A percentile compares a stretch with the other conserved stretches of the same genome.
Evolutionary conservation across 2,329 filamentous ascomycete species (phyloP).

Genomic region (Pyrenophora graminea): DNA sequence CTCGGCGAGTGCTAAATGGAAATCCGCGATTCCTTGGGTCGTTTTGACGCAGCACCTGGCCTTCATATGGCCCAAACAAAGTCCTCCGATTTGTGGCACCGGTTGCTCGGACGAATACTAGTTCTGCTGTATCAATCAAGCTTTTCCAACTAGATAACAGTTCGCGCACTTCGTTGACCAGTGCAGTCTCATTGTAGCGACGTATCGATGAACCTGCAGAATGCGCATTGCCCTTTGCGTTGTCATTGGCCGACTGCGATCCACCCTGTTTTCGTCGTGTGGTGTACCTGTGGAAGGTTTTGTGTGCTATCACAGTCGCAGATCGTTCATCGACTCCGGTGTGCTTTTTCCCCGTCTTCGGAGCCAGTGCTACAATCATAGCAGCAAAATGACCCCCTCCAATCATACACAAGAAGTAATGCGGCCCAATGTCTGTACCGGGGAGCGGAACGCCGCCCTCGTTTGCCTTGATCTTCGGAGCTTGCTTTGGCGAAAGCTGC

Average conservation of each 20-base stretch:
- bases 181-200: constrained; percentile 89
- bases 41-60: constrained; percentile 76
- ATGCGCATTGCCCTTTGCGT: constrained; percentile 89
- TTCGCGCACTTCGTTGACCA: constrained; percentile 84
- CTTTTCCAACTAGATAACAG: constrained; percentile 83
- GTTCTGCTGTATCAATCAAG: constrained; percentile 79
- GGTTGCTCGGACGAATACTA: constrained; percentile 87
- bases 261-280: constrained; percentile 96
- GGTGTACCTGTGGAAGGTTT: constrained; percentile 97
- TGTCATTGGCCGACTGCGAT: constrained; percentile 90
- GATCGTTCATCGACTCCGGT: constrained; percentile 78
- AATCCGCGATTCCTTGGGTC: constrained; percentile 84
- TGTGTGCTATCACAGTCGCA: constrained; percentile 87
- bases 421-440: constrained; percentile 69
- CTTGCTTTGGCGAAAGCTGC: constrained; percentile 69
- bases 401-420: constrained; percentile 98
- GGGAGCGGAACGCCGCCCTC: constrained; percentile 63
- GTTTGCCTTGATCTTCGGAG: constrained; percentile 53
- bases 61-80: constrained; percentile 88
- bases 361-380: constrained; percentile 89
- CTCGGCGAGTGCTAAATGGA: constrained; percentile 87
- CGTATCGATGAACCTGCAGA: constrained; percentile 89
- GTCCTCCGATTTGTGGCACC: constrained; percentile 85
- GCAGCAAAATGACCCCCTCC: constrained; percentile 96
- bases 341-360: constrained; percentile 72